Percentiles rank a stretch among this genome's conserved stretches.
phyloP scores from a whole-genome alignment of 192 early-diverging fungal species.

The Geranomyces michiganensis region DNA sequence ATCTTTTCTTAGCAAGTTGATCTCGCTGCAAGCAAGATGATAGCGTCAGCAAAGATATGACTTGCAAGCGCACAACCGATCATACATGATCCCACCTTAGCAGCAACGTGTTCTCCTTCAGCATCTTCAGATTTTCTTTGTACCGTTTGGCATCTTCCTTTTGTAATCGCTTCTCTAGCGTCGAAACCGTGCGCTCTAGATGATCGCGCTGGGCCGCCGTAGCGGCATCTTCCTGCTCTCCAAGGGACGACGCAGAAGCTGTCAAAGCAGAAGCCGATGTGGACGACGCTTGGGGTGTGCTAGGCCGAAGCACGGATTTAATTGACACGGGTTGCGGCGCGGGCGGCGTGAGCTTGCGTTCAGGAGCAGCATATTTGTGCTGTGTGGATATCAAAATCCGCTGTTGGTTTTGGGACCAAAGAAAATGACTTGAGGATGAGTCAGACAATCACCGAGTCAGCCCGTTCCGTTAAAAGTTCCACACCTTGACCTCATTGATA shows the following conservation, averaged over 20 bases:
- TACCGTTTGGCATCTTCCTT: conserved; percentile 58
- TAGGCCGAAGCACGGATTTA: conserved; percentile 50
- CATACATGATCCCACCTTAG: conserved; percentile 26
- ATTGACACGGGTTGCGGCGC: conserved; percentile 56
- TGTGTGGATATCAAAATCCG: conserved; percentile 46
- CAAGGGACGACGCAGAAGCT: conserved; percentile 20
- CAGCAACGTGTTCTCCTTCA: conserved; percentile 58
- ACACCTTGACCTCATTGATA: conserved; percentile 60
- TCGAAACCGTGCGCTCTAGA: conserved; percentile 57
- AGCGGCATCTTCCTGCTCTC: conserved; percentile 48
- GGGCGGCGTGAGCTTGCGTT: background rate
- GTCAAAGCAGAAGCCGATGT: background rate
- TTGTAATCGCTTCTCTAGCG: conserved; percentile 47
- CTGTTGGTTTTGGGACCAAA: conserved; percentile 6
- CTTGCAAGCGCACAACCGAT: no score
- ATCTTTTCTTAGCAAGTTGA: conserved; percentile 37
- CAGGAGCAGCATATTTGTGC: conserved; percentile 35
- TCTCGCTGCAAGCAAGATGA: conserved; percentile 24
- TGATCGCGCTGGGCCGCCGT: conserved; percentile 61
- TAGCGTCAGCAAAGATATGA: background rate
- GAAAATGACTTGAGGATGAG: background rate
- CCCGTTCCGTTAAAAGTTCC: background rate
- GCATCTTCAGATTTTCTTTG: conserved; percentile 57
- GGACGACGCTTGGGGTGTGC: conserved; percentile 12
- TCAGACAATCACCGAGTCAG: background rate